Evolutionary conservation across 1,284 basidiomycete genomes (phyloP).

Genomic region (Phenoliferia sp.): DNA sequence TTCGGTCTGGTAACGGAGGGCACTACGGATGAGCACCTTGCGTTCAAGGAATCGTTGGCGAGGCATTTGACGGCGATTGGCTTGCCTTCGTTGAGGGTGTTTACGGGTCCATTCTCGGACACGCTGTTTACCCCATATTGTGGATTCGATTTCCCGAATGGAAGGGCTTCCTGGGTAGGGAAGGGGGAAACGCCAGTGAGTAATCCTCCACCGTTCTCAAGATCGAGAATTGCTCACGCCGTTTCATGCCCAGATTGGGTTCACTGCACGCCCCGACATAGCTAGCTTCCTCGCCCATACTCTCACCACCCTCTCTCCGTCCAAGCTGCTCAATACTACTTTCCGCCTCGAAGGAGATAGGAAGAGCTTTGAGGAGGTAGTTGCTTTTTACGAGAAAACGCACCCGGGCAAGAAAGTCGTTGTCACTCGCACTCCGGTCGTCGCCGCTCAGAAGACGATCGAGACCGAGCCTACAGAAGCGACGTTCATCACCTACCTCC

Average conservation of each 20-base stretch:
- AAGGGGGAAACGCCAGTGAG: neutral
- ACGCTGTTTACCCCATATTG: slow-evolving; percentile 2
- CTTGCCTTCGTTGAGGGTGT: slow-evolving; percentile 15
- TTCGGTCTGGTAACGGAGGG: slow-evolving; percentile 31
- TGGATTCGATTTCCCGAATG: neutral
- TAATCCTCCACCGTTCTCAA: neutral
- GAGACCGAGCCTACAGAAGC: neutral
- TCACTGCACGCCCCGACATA: slow-evolving; percentile 43
- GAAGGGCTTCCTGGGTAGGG: slow-evolving; percentile 2
- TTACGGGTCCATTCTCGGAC: slow-evolving; percentile 21
- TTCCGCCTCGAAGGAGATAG: slow-evolving; percentile 46
- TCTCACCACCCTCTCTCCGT: slow-evolving; percentile 42
- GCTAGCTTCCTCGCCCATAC: slow-evolving; percentile 44
- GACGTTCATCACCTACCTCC: neutral
- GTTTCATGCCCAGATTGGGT: slow-evolving; percentile 32
- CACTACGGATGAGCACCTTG: neutral
- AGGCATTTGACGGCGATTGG: slow-evolving; percentile 10
- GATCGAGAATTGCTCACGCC: neutral
- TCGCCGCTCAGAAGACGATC: neutral
- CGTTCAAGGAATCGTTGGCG: slow-evolving; percentile 7
- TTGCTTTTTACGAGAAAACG: neutral
- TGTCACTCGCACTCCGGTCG: neutral
- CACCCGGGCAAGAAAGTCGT: slow-evolving; percentile 1
- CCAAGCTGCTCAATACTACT: slow-evolving; percentile 35
- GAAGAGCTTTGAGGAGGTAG: slow-evolving; percentile 27